Percentiles rank a stretch among this genome's conserved stretches.
Evolutionary conservation across 2,329 filamentous ascomycete species (phyloP).

Genomic region (Tolypocladium capitatum): DNA sequence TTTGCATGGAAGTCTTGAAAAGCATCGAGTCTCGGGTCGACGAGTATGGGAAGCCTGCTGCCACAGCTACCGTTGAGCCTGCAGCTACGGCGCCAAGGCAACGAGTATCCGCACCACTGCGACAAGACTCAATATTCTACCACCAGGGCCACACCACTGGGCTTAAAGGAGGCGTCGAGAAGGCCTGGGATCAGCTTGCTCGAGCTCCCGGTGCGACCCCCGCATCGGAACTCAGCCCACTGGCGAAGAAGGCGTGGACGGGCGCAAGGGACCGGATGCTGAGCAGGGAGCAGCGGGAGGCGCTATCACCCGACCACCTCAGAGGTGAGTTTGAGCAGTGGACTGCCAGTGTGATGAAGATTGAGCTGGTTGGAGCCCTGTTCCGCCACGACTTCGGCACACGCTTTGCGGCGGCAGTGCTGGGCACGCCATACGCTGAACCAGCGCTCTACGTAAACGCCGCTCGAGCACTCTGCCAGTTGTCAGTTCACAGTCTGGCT

Average conservation of each 20-base stretch:
- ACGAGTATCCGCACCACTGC: slow-evolving; percentile 26
- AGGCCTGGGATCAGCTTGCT: slow-evolving; percentile 28
- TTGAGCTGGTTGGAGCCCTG: slow-evolving; percentile 46
- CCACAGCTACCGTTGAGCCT: slow-evolving; percentile 17
- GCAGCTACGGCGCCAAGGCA: slow-evolving; percentile 17
- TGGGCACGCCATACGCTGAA: slow-evolving; percentile 62
- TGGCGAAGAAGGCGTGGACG: slow-evolving; percentile 35
- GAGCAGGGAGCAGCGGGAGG: slow-evolving; percentile 40
- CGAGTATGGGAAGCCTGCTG: slow-evolving; percentile 36
- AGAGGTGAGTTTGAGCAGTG: slow-evolving; percentile 34
- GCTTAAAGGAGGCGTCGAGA: slow-evolving; percentile 31
- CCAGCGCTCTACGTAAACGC: slow-evolving; percentile 57
- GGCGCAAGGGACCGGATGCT: slow-evolving; percentile 35
- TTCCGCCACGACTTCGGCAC: slow-evolving; percentile 60
- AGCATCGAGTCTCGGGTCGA: slow-evolving; percentile 56
- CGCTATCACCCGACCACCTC: slow-evolving; percentile 35
- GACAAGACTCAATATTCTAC: slow-evolving; percentile 32
- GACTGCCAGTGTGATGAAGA: slow-evolving; percentile 28
- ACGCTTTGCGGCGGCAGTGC: slow-evolving; percentile 51
- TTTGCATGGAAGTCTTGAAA: slow-evolving; percentile 58
- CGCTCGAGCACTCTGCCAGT: slow-evolving; percentile 51
- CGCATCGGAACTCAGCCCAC: slow-evolving; percentile 33
- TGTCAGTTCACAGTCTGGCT: slow-evolving; percentile 59
- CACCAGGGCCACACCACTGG: slow-evolving; percentile 21
- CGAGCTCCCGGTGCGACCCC: slow-evolving; percentile 35